Conservation (phyloP, 1,284 basidiomycete genomes). For the Abortiporus biennis region DNA sequence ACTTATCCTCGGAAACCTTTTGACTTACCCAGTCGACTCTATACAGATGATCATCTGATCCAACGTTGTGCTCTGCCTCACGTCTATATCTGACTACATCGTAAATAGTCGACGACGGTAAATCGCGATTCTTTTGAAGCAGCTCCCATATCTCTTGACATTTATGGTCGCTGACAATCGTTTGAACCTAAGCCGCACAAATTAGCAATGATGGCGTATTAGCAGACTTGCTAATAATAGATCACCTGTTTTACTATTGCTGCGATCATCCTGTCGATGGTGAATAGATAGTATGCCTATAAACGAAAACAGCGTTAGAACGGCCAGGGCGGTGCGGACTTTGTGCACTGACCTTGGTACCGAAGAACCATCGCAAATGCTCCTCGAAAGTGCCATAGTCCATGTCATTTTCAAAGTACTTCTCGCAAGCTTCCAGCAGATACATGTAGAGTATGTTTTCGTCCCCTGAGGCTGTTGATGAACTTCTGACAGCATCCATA, state of each 20-base stretch:
- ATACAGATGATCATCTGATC: constrained; percentile 88
- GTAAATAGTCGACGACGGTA: constrained; percentile 53
- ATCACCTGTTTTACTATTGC: constrained; percentile 85
- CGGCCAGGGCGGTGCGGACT: constrained; percentile 10
- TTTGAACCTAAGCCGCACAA: constrained; percentile 61
- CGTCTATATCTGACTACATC: constrained; percentile 89
- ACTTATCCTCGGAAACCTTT: neutral
- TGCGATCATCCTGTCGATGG: constrained; percentile 85
- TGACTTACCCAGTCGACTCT: constrained; percentile 84
- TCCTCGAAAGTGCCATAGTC: constrained; percentile 92
- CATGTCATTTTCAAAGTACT: constrained; percentile 89
- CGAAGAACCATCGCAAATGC: constrained; percentile 94
- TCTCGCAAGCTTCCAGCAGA: constrained; percentile 88
- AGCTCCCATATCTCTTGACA: constrained; percentile 69
- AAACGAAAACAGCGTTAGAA: constrained; percentile 8
- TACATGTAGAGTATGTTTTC: constrained; percentile 79
- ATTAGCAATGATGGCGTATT: neutral
- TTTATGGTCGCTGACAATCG: constrained; percentile 68
- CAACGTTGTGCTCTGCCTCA: constrained; percentile 83
- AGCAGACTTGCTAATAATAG: constrained; percentile 9
- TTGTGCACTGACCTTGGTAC: constrained; percentile 74
- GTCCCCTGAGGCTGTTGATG: too few relatives aligned
- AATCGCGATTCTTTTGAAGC: constrained; percentile 46
- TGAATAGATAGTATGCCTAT: constrained; percentile 84
- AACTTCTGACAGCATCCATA: constrained; percentile 49